Evolutionary conservation across 2,329 filamentous ascomycete species (phyloP).

Genomic region (Cryphonectria naterciae): DNA sequence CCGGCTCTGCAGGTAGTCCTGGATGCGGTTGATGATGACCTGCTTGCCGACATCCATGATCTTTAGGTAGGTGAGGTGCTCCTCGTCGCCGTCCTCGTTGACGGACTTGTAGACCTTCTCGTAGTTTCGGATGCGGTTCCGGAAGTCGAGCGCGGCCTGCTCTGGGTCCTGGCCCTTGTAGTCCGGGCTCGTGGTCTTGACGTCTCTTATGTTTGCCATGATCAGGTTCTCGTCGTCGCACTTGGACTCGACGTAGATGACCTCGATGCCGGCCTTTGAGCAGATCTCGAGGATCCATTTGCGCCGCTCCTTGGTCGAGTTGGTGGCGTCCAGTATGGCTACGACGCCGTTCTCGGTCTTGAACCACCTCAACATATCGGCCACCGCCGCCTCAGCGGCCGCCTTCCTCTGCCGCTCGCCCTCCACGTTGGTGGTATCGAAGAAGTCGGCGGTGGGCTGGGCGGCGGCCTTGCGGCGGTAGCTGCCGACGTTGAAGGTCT

Average conservation of each 20-base stretch:
- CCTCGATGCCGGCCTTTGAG: slow-evolving; percentile 76
- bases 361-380: slow-evolving; percentile 96
- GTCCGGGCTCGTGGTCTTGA: slow-evolving; percentile 95
- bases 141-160: slow-evolving; percentile 86
- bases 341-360: slow-evolving; percentile 74
- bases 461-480: slow-evolving; percentile 91
- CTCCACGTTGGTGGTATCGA: slow-evolving; percentile 86
- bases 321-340: slow-evolving; percentile 94
- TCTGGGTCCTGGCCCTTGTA: slow-evolving; percentile 95
- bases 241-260: slow-evolving; percentile 94
- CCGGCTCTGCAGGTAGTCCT: slow-evolving; percentile 93
- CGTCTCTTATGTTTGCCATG: slow-evolving; percentile 97
- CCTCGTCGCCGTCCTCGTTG: slow-evolving; percentile 78
- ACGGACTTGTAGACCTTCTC: slow-evolving; percentile 96
- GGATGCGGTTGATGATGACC: slow-evolving; percentile 97
- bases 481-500: slow-evolving; percentile 96
- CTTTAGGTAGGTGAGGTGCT: slow-evolving; percentile 90
- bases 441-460: slow-evolving; percentile 91
- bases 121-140: slow-evolving; percentile 93
- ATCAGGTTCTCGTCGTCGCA: slow-evolving; percentile 96
- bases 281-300: slow-evolving; percentile 90
- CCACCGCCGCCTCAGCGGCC: slow-evolving; percentile 88
- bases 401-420: slow-evolving; percentile 87
- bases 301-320: slow-evolving; percentile 87
- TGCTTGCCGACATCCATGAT: slow-evolving; percentile 95